These are phyloP conservation scores for Russula vinacea DNA, from an alignment of 768 basidiomycete genomes.

Conservation along the genomic window DNA sequence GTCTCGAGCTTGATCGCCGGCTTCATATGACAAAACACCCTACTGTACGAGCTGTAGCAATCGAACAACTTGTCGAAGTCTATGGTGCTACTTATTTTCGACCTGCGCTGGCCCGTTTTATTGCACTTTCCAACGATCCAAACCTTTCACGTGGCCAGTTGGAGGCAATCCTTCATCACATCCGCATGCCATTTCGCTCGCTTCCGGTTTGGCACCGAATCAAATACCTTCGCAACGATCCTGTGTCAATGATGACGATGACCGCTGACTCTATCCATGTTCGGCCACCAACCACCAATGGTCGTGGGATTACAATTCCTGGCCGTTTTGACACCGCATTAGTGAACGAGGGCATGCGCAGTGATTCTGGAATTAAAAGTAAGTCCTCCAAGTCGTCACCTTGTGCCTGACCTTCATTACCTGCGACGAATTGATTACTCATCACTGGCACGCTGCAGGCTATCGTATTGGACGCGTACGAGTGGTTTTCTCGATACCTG, in stretches of 20 bases:
- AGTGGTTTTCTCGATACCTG: too few relatives aligned
- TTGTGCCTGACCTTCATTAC: too few relatives aligned
- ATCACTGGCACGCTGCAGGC: too few relatives aligned
- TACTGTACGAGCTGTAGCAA: background rate
- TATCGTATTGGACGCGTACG: too few relatives aligned
- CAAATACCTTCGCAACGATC: background rate
- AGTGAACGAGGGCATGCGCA: background rate
- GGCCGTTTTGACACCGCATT: background rate
- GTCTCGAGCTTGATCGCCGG: background rate
- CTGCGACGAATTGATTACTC: too few relatives aligned
- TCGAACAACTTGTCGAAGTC: background rate
- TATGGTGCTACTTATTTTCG: background rate
- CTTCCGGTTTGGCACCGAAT: background rate
- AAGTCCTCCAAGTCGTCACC: background rate
- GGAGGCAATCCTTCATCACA: background rate
- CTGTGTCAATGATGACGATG: background rate
- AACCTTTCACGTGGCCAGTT: background rate
- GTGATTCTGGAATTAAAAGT: too few relatives aligned
- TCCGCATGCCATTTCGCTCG: background rate
- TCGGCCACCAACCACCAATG: background rate
- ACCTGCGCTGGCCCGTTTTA: background rate
- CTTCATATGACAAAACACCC: slow-evolving; percentile 1
- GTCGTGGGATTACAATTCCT: background rate
- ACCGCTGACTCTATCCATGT: background rate
- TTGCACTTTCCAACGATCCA: background rate